Evolutionary conservation across 768 basidiomycete genomes (phyloP), one percentile per base, ranked within the genome.

Genomic region (Boletellus ananas): DNA sequence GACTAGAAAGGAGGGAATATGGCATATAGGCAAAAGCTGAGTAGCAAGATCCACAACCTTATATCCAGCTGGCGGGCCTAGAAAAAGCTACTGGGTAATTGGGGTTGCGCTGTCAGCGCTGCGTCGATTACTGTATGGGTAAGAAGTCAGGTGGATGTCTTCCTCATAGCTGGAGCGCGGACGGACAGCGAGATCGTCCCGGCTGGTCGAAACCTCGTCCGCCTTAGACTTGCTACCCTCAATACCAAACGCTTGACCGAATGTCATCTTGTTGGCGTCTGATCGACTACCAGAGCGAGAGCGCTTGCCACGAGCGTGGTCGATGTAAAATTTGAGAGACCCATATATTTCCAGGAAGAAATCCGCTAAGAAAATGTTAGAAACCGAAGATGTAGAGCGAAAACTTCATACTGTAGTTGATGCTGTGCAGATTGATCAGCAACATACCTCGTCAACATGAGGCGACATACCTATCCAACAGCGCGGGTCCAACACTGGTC

Each of bases 401-500:
- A 38, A 29, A 17, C 12, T 18, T 51, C 78, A 45, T 61, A 79
- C 78, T 51, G 47, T 67, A 72, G 58, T 79, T 79, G 57, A 79
- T 70, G 50, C 77, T 76, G 38, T 37, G 18, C 29, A 41, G n/a
- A 36, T 37, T 14, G 4, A 18, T 58, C 7, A 68, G 50, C 7
- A 18, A 7, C 7, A n/a, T 27, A 23, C 13, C 12, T 21, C 23
- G 33, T 18, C 7, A 10, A 36, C 39, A 43, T 34, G 36, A 37
- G 38, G 11, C 14, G 27, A 63, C 70, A 23, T n/a, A 64, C 66
- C 65, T 67, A 64, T 93, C 89, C 81, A 78, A 83, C 17, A 93
- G 67, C 2, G 90, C 85, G 29, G 79, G 74, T 78, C 84, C 80
- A 48, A 87, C 74, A 33, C 79, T 75, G 1, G 84, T 88, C 34